Conservation (phyloP, 768 basidiomycete species). For the Fistulinella prunicolor region DNA sequence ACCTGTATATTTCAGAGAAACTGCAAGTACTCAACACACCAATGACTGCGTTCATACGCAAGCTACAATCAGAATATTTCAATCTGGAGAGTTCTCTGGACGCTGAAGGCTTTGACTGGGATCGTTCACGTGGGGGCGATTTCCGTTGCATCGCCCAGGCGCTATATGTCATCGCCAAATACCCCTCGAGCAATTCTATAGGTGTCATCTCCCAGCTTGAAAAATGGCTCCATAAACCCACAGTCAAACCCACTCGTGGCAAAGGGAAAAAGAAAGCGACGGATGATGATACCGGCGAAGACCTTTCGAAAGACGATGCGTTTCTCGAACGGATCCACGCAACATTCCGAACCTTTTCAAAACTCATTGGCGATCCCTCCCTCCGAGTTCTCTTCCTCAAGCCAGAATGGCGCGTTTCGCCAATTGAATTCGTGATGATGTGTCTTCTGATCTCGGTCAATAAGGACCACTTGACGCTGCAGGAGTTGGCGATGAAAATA, state of each 20-base stretch:
- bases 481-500: conserved; percentile 45
- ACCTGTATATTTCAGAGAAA: conserved; percentile 44
- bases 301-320: conserved; percentile 29
- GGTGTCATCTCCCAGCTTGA: conserved; percentile 41
- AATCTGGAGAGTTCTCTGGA: conserved; percentile 37
- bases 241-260: conserved; percentile 2
- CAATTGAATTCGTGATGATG: conserved; percentile 64
- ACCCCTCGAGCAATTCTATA: conserved; percentile 29
- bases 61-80: conserved; percentile 47
- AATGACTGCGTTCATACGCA: conserved; percentile 57
- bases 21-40: conserved; percentile 62
- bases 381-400: conserved; percentile 38
- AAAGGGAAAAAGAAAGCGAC: conserved; percentile 23
- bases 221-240: conserved; percentile 45
- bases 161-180: conserved; percentile 49
- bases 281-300: conserved; percentile 9
- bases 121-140: conserved; percentile 49
- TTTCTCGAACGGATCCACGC: conserved; percentile 36
- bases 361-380: conserved; percentile 40
- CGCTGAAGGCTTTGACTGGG: conserved; percentile 45
- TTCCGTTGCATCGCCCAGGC: conserved; percentile 58
- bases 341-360: conserved; percentile 47
- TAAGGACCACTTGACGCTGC: conserved; percentile 37
- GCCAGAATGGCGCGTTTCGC: conserved; percentile 52
- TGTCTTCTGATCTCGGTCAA: conserved; percentile 52